Percentiles rank a stretch among this genome's conserved stretches.
These are phyloP conservation scores for Daldinia grandis DNA, from an alignment of 495 filamentous ascomycete species.

Conservation along the genomic window DNA sequence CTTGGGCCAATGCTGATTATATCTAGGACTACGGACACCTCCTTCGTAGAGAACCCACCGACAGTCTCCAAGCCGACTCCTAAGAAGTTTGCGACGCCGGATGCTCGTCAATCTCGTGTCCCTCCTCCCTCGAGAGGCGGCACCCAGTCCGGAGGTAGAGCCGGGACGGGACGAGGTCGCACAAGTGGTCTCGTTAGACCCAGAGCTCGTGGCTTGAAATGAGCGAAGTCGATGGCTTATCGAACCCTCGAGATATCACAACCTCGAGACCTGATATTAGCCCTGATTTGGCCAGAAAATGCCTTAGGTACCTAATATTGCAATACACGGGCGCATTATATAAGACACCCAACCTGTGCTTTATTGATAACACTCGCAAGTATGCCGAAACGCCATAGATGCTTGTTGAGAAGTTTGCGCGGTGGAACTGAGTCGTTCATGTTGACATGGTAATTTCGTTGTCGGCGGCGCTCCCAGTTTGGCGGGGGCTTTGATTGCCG, in stretches of 20 bases:
- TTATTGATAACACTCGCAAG: not conserved
- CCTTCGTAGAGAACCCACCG: slow-evolving; percentile 89
- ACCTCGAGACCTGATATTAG: not conserved
- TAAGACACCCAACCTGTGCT: not conserved
- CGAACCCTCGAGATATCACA: not conserved
- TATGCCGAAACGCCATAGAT: not conserved
- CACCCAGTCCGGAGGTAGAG: slow-evolving; percentile 44
- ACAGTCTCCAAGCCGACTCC: slow-evolving; percentile 71
- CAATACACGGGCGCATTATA: not conserved
- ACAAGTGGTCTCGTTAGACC: slow-evolving; percentile 44
- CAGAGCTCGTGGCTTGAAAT: slow-evolving; percentile 45
- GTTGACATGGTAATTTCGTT: slow-evolving; percentile 44
- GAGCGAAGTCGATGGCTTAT: slow-evolving; percentile 18
- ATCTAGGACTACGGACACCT: slow-evolving; percentile 88
- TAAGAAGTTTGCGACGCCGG: slow-evolving; percentile 67
- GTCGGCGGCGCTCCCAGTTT: slow-evolving; percentile 13
- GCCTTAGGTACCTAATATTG: not conserved
- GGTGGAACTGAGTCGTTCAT: slow-evolving; percentile 10
- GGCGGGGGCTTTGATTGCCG: slow-evolving; percentile 60
- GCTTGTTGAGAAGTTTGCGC: not conserved
- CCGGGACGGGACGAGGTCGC: slow-evolving; percentile 40
- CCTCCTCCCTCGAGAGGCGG: slow-evolving; percentile 53
- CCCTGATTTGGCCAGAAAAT: not conserved
- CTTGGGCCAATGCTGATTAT: slow-evolving; percentile 37
- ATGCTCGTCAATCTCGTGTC: slow-evolving; percentile 52